phyloP scores from a whole-genome alignment of 1,139 yeast species.

The Kluyveromyces sp. region DNA sequence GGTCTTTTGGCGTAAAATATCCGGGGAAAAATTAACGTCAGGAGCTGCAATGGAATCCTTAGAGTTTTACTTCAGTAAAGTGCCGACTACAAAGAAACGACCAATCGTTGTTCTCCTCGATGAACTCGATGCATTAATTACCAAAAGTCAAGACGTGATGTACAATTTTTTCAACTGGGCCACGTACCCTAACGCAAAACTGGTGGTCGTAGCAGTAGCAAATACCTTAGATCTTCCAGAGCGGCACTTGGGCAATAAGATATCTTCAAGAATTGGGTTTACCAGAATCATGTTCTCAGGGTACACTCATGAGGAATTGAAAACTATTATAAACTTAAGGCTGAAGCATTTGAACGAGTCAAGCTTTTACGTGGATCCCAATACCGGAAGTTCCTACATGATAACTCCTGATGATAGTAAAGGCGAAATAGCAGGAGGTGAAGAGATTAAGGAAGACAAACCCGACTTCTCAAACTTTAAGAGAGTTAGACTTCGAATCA shows the following conservation, averaged over 20 bases:
- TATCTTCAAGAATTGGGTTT: slow-evolving; percentile 84
- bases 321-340: slow-evolving; percentile 65
- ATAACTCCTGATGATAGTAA: slow-evolving; percentile 13
- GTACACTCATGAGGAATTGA: slow-evolving; percentile 73
- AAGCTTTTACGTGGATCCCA: slow-evolving; percentile 28
- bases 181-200: slow-evolving; percentile 65
- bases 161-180: slow-evolving; percentile 99
- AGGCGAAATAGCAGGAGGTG: slow-evolving; percentile 8
- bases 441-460: slow-evolving; percentile 9
- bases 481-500: slow-evolving; percentile 40
- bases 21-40: slow-evolving; percentile 56
- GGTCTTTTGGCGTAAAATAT: slow-evolving; percentile 67
- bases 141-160: slow-evolving; percentile 80
- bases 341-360: slow-evolving; percentile 47
- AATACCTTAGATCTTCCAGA: slow-evolving; percentile 98
- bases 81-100: slow-evolving; percentile 28
- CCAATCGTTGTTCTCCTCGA: slow-evolving; percentile 77
- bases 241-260: slow-evolving; percentile 75
- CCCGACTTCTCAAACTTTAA: slow-evolving; percentile 20
- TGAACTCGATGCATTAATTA: slow-evolving; percentile 87
- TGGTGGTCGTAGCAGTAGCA: slow-evolving; percentile 88
- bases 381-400: slow-evolving; percentile 30
- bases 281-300: slow-evolving; percentile 85
- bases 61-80: slow-evolving; percentile 44
- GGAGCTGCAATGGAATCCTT: slow-evolving; percentile 54